phyloP scores from a whole-genome alignment of 2,329 filamentous ascomycete species.

The Elsinoe ampelina region DNA sequence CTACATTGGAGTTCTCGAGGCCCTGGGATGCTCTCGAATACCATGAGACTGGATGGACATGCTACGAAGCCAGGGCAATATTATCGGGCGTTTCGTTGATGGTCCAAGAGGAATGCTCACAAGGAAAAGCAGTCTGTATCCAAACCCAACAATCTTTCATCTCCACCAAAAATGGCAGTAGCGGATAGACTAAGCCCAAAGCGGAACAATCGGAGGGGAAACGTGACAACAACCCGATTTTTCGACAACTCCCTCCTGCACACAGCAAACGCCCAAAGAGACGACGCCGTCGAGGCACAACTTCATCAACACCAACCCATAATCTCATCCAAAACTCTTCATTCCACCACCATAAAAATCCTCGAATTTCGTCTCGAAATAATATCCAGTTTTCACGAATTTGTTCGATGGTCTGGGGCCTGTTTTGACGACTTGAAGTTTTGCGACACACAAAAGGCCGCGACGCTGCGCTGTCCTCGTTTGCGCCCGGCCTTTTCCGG shows the following conservation, averaged over 20 bases:
- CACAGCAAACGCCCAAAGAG: not conserved
- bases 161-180: not conserved
- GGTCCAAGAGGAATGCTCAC: too few relatives aligned
- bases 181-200: not conserved
- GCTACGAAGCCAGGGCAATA: too few relatives aligned
- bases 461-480: slow-evolving; percentile 4
- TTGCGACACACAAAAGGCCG: slow-evolving; percentile 1
- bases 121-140: not conserved
- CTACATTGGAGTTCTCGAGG: too few relatives aligned
- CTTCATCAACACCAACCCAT: not conserved
- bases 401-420: not conserved
- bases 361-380: not conserved
- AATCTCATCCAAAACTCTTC: not conserved
- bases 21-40: too few relatives aligned
- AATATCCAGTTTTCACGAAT: slow-evolving; percentile 5
- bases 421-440: slow-evolving; percentile 9
- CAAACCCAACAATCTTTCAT: not conserved
- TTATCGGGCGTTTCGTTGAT: too few relatives aligned
- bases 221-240: not conserved
- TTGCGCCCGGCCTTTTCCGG: slow-evolving; percentile 7
- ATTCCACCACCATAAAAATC: not conserved
- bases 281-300: not conserved
- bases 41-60: too few relatives aligned
- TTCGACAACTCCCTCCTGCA: not conserved
- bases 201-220: not conserved